Evolutionary conservation across 2,329 filamentous ascomycete species (phyloP).

Genomic region (Aspergillus persii): DNA sequence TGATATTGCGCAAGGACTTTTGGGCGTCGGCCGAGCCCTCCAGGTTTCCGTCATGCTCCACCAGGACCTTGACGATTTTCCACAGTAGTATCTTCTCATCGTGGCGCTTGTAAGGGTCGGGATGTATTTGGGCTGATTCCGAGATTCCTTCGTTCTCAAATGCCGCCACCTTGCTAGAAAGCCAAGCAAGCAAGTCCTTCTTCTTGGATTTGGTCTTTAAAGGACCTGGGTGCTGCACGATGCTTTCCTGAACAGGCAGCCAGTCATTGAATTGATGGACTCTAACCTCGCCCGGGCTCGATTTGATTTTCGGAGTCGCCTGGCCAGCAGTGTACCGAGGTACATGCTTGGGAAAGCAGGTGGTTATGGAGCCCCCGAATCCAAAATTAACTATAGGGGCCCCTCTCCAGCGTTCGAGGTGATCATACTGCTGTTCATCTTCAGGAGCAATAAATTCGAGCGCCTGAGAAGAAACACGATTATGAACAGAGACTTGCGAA

Average conservation of each 20-base stretch:
- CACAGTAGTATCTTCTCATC: conserved; percentile 81
- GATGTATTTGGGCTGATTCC: conserved; percentile 48
- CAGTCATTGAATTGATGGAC: conserved; percentile 73
- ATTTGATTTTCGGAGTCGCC: conserved; percentile 72
- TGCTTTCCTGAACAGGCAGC: conserved; percentile 66
- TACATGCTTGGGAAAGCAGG: conserved; percentile 83
- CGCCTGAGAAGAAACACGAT: conserved; percentile 47
- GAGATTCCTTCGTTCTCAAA: conserved; percentile 59
- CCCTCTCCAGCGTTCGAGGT: conserved; percentile 86
- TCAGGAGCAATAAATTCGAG: conserved; percentile 57
- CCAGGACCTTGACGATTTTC: conserved; percentile 77
- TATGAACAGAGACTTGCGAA: conserved; percentile 31
- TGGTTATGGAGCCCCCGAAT: conserved; percentile 76
- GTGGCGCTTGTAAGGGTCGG: conserved; percentile 61
- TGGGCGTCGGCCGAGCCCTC: conserved; percentile 72
- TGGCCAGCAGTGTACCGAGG: conserved; percentile 80
- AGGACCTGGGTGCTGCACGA: conserved; percentile 84
- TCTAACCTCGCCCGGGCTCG: conserved; percentile 77
- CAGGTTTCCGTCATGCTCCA: conserved; percentile 81
- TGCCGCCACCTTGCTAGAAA: conserved; percentile 70
- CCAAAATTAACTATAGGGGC: conserved; percentile 84
- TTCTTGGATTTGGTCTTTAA: conserved; percentile 89
- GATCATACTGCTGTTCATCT: conserved; percentile 63
- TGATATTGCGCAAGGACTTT: conserved; percentile 69
- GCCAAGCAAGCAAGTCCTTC: conserved; percentile 84